A percentile compares a stretch with the other conserved stretches of the same genome.
Conservation (phyloP, 2,329 filamentous ascomycete genomes). For the Sclerotinia spermophila region DNA sequence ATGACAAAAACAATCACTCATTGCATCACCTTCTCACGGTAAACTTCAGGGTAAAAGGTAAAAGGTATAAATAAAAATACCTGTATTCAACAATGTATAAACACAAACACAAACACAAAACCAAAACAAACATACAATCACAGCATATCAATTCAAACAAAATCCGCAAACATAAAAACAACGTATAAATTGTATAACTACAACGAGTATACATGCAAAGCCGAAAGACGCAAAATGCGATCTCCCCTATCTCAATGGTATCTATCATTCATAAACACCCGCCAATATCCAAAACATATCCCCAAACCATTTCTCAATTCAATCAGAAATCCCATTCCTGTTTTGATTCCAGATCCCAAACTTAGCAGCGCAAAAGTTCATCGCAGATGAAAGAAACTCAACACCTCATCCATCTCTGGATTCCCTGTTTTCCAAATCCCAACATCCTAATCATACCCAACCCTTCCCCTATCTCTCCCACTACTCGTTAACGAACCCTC, state of each 20-base stretch:
- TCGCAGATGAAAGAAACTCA: neutral
- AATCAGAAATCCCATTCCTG: neutral
- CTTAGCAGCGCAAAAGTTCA: neutral
- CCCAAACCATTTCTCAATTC: neutral
- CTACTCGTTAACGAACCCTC: neutral
- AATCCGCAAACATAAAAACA: neutral
- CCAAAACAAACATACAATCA: neutral
- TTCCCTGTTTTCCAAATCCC: neutral
- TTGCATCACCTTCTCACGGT: no score
- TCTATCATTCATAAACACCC: slow-evolving; percentile 7
- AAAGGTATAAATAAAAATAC: no score
- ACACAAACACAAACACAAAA: neutral
- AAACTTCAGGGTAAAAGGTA: no score
- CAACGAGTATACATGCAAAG: neutral
- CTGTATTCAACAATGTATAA: no score
- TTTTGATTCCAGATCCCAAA: neutral
- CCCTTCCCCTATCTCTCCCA: neutral
- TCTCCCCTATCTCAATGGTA: slow-evolving; percentile 1
- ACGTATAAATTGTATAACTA: neutral
- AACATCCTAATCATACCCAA: neutral
- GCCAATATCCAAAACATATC: neutral
- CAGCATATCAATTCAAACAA: neutral
- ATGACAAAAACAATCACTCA: no score
- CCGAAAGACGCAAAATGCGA: neutral
- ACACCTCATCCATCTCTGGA: neutral